These are phyloP conservation scores for Daedaleopsis nitida DNA, from an alignment of 768 basidiomycete species.

Conservation along the genomic window DNA sequence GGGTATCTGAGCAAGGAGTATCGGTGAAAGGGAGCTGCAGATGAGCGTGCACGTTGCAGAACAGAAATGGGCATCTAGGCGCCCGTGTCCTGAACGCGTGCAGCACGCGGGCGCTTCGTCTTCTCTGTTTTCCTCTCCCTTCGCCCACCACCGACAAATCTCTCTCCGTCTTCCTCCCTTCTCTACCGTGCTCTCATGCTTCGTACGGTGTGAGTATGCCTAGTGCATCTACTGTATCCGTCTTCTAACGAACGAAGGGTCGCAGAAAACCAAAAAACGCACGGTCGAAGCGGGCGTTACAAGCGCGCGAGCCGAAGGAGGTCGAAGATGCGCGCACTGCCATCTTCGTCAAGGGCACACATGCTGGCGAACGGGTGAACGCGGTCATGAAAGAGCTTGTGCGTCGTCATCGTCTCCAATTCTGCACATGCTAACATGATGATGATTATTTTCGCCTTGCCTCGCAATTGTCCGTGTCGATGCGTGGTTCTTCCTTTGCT, in stretches of 20 bases:
- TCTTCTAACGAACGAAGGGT: no score
- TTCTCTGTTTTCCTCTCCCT: not conserved
- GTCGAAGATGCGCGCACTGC: conserved; percentile 86
- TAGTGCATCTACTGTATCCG: no score
- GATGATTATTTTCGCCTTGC: not conserved
- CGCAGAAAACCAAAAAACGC: conserved; percentile 90
- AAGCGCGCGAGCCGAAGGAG: conserved; percentile 86
- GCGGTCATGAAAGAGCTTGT: conserved; percentile 89
- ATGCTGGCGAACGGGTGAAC: conserved; percentile 80
- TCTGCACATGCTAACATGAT: no score
- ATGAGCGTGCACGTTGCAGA: not conserved
- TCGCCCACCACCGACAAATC: not conserved
- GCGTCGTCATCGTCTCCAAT: conserved; percentile 38
- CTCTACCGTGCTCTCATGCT: conserved; percentile 18
- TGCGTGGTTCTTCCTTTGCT: no score
- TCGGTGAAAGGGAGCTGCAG: not conserved
- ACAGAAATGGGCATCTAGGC: not conserved
- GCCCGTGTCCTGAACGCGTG: not conserved
- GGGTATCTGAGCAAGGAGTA: not conserved
- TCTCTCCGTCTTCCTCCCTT: no score
- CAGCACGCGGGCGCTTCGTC: conserved; percentile 9
- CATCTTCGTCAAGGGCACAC: conserved; percentile 88
- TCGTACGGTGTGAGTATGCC: conserved; percentile 30
- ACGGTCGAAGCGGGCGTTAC: conserved; percentile 86
- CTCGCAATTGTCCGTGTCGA: no score